phyloP scores from a whole-genome alignment of 169 alveolate species.

The Miamiensis avidus region DNA sequence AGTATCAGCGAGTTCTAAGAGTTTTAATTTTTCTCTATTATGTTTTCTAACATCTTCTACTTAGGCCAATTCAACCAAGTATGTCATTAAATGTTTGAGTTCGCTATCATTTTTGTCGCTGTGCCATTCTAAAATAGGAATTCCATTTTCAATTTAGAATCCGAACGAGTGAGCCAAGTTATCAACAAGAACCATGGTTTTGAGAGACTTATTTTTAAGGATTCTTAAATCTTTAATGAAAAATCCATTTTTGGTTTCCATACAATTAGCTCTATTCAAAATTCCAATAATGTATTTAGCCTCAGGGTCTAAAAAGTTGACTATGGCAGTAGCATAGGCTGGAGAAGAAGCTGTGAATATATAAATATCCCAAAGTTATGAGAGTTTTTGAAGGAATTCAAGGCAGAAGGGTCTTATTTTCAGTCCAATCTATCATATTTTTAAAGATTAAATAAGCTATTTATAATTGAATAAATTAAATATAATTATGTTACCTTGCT shows the following conservation, averaged over 20 bases:
- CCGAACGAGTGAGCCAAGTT: constrained; percentile 76
- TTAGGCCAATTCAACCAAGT: constrained; percentile 44
- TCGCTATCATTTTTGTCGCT: constrained; percentile 71
- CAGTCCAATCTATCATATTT: constrained; percentile 45
- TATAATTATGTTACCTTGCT: constrained; percentile 18
- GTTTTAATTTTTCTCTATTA: constrained; percentile 28
- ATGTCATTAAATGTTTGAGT: constrained; percentile 43
- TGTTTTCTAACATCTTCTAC: constrained; percentile 34
- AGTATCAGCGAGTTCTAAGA: constrained; percentile 32
- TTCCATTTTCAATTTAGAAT: constrained; percentile 74
- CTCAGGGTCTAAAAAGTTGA: constrained; percentile 75
- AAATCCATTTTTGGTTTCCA: constrained; percentile 56
- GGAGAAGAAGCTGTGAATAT: constrained; percentile 78
- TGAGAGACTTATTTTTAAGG: constrained; percentile 57
- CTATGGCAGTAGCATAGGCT: constrained; percentile 78
- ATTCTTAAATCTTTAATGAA: constrained; percentile 77
- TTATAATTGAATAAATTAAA: too few species aligned
- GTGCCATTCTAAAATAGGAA: constrained; percentile 70
- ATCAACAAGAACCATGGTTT: constrained; percentile 72
- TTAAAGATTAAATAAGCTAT: too few species aligned
- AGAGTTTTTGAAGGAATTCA: constrained; percentile 57
- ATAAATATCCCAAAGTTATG: constrained; percentile 58
- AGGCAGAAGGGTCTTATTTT: constrained; percentile 74
- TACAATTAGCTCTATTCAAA: constrained; percentile 68
- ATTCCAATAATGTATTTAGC: constrained; percentile 59